phyloP scores from a whole-genome alignment of 2,329 filamentous ascomycete species.

The Phialophora chinensis region DNA sequence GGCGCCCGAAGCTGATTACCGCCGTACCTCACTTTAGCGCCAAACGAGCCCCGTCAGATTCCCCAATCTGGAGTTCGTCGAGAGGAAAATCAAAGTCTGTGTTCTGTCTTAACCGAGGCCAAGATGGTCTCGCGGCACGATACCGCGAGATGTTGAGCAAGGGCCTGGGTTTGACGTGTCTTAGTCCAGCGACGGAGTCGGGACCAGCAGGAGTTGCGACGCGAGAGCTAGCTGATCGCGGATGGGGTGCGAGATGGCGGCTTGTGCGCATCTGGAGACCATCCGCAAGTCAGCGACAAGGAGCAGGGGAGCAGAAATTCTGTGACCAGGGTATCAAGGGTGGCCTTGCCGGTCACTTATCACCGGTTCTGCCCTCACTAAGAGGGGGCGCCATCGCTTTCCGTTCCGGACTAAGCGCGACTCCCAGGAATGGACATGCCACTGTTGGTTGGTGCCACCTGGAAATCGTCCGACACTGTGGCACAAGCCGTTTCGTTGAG shows the following conservation, averaged over 20 bases:
- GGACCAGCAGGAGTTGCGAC: conserved; percentile 7
- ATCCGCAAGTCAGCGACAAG: conserved; percentile 32
- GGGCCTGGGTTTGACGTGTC: conserved; percentile 1
- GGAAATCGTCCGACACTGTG: conserved; percentile 35
- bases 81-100: conserved; percentile 11
- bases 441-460: conserved; percentile 34
- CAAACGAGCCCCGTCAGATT: conserved; percentile 9
- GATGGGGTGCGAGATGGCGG: conserved; percentile 25
- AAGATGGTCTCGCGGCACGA: conserved; percentile 48
- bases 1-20: neutral
- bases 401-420: conserved; percentile 33
- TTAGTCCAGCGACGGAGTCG: conserved; percentile 48
- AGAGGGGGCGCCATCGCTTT: conserved; percentile 20
- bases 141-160: conserved; percentile 7
- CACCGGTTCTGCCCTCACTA: conserved; percentile 24
- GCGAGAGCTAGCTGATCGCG: conserved; percentile 21
- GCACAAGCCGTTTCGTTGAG: conserved; percentile 31
- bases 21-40: conserved; percentile 16
- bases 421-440: conserved; percentile 28
- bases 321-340: conserved; percentile 9
- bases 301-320: conserved; percentile 16
- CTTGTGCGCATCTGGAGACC: conserved; percentile 25
- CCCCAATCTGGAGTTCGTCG: conserved; percentile 21
- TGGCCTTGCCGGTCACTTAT: conserved; percentile 28
- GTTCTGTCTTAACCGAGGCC: conserved; percentile 19